Base-by-base conservation (phyloP, 306 rosid species). In the Prunus kanzakura region DNA sequence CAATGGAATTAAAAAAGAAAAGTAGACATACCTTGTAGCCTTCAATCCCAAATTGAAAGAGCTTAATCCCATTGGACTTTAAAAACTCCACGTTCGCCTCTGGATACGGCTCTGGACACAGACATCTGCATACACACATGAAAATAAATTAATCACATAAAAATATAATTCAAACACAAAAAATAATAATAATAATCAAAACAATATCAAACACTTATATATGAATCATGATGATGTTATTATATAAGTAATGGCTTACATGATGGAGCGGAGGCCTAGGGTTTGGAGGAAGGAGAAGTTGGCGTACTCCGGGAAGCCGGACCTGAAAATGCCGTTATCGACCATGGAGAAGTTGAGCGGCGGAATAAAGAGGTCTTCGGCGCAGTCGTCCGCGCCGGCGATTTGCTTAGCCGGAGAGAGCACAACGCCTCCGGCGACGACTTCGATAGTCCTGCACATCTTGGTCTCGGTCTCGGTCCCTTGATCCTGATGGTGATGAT, bases 71-170 rank as follows among this genome's bases (percentile, higher is more conserved):
- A 76, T 89, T 87, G 13, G 94, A 88, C 82, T 93, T 96, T 73
- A 96, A 87, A 47, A 96, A 96, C 81, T 96, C 99, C 88, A 87
- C 75, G 83, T 87, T 93, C 3, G 86, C 80, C 83, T 87, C 94
- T 0, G 96, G 91, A 83, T 96, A 96, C 47, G 97, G 97, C 85
- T 96, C 99, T 49, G 99, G 96, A 67, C 99, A 96, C 74, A 96
- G 82, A 84, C 91, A 92, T 86, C 99, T 96, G 75, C 18, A 79
- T 46, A 64, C 82, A 71, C 60, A 55, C 56, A 73, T 11, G 73
- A 70, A 47, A 69, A 80, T 20, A 19, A 32, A 47, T 35, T 30
- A 62, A 46, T 2, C 19, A 43, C 7, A 43, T 6, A 4, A 22
- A 3, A 56, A 60, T 30, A 50, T 55, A 47, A 11, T 8, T 58